A percentile compares a stretch with the other conserved stretches of the same genome.
phyloP scores from a whole-genome alignment of 805 yeast species.

The Saturnispora galanensis region DNA sequence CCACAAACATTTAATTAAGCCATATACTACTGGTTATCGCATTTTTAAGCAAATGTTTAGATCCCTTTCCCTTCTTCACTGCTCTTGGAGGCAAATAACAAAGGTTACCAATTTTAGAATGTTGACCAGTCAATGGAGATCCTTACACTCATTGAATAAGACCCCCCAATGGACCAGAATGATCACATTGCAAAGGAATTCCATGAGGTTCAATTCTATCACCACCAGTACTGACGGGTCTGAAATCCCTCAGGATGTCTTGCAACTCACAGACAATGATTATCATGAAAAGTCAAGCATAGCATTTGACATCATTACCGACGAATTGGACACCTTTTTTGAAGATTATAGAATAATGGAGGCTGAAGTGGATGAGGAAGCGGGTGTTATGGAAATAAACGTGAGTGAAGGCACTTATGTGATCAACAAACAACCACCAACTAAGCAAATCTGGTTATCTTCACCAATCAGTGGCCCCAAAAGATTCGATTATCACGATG shows the following conservation, averaged over 20 bases:
- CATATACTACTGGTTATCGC: no score
- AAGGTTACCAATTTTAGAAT: no score
- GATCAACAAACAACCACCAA: conserved; percentile 95
- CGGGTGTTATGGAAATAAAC: conserved; percentile 72
- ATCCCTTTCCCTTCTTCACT: no score
- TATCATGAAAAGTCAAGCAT: conserved; percentile 59
- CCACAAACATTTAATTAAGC: no score
- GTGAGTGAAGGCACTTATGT: conserved; percentile 80
- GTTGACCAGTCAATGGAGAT: no score
- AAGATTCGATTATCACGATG: conserved; percentile 62
- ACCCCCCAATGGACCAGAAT: no score
- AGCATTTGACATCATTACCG: conserved; percentile 60
- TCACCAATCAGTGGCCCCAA: conserved; percentile 94
- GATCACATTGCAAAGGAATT: no score
- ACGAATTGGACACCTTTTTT: conserved; percentile 55
- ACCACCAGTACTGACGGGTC: conserved; percentile 42
- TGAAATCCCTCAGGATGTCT: conserved; percentile 42
- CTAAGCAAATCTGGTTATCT: conserved; percentile 91
- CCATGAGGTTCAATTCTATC: conserved; percentile 19
- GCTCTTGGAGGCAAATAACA: no score
- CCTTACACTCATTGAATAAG: no score
- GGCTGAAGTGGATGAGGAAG: conserved; percentile 64
- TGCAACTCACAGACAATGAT: conserved; percentile 35
- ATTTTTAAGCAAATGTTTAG: no score
- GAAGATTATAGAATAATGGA: conserved; percentile 37